These are phyloP conservation scores for Trichocladium uniseriatum DNA, from an alignment of 495 filamentous ascomycete species.

Conservation along the genomic window DNA sequence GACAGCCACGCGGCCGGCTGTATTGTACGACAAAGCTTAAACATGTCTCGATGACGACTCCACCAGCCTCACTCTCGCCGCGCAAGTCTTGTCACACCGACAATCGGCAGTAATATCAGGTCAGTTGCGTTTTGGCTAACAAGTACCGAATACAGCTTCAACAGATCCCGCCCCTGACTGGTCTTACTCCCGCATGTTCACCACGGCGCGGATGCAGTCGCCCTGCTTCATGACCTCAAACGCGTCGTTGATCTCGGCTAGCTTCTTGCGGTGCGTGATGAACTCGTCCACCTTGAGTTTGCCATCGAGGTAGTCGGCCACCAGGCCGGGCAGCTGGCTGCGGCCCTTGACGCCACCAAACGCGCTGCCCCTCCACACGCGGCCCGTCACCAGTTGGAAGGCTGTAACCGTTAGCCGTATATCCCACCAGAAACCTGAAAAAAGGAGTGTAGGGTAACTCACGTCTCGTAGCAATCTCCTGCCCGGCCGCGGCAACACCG, in stretches of 20 bases:
- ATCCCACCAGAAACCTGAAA: neutral
- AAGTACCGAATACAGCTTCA: no score
- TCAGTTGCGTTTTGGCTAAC: no score
- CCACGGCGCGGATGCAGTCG: slow-evolving; percentile 86
- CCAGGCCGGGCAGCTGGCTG: slow-evolving; percentile 78
- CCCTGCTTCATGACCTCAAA: slow-evolving; percentile 93
- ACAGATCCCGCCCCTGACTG: no score
- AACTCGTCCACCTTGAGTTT: slow-evolving; percentile 98
- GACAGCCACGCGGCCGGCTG: no score
- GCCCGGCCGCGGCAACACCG: slow-evolving; percentile 92
- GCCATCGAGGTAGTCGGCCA: slow-evolving; percentile 81
- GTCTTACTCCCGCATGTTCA: slow-evolving; percentile 42
- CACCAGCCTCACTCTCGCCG: no score
- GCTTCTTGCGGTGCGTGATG: slow-evolving; percentile 86
- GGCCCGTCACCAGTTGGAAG: slow-evolving; percentile 96
- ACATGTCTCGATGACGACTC: no score
- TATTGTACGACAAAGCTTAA: no score
- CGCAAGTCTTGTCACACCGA: no score
- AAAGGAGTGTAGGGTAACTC: slow-evolving; percentile 35
- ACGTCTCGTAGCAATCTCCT: slow-evolving; percentile 95
- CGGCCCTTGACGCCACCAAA: slow-evolving; percentile 98
- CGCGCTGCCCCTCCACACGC: slow-evolving; percentile 94
- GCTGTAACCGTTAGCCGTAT: slow-evolving; percentile 44
- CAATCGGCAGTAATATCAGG: no score
- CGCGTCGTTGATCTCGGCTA: slow-evolving; percentile 74